A percentile compares a stretch with the other conserved stretches of the same genome.
These are phyloP conservation scores for Teratosphaeria gauchensis DNA, from an alignment of 2,329 filamentous ascomycete genomes.

Conservation along the genomic window DNA sequence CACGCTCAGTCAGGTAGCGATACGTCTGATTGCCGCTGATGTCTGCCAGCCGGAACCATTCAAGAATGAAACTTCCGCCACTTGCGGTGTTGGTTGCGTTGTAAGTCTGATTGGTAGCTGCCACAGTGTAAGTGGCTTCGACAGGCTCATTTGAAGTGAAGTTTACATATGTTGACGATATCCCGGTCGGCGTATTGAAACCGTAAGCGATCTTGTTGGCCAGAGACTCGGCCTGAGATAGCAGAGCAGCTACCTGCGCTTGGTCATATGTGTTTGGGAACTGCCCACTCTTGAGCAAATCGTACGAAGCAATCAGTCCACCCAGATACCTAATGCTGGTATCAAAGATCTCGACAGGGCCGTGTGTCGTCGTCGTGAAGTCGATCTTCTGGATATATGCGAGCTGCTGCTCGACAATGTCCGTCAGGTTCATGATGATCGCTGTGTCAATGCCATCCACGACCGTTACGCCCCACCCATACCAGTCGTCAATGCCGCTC, in stretches of 20 bases:
- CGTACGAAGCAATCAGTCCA: conserved; percentile 57
- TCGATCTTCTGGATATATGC: conserved; percentile 43
- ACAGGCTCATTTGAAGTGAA: conserved; percentile 2
- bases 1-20: conserved; percentile 3
- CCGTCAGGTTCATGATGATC: conserved; percentile 59
- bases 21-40: conserved; percentile 7
- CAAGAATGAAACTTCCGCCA: conserved; percentile 6
- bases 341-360: conserved; percentile 57
- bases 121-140: conserved; percentile 1
- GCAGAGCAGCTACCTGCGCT: conserved; percentile 3
- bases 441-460: conserved; percentile 66
- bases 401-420: conserved; percentile 51
- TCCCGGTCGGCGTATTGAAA: conserved; percentile 3
- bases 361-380: conserved; percentile 44
- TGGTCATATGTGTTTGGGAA: conserved; percentile 5
- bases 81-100: conserved; percentile 7
- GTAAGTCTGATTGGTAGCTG: conserved; percentile 6
- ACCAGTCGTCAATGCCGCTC: conserved; percentile 47
- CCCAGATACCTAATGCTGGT: conserved; percentile 63
- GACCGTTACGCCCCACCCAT: conserved; percentile 73
- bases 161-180: conserved; percentile 4
- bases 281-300: conserved; percentile 32
- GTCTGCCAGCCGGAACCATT: conserved; percentile 7
- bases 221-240: conserved; percentile 3
- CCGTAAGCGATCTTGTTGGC: conserved; percentile 7